Percentiles rank a stretch among this genome's conserved stretches.
These are phyloP conservation scores for Multifurca ochricompacta DNA, from an alignment of 768 basidiomycete genomes.

Conservation along the genomic window DNA sequence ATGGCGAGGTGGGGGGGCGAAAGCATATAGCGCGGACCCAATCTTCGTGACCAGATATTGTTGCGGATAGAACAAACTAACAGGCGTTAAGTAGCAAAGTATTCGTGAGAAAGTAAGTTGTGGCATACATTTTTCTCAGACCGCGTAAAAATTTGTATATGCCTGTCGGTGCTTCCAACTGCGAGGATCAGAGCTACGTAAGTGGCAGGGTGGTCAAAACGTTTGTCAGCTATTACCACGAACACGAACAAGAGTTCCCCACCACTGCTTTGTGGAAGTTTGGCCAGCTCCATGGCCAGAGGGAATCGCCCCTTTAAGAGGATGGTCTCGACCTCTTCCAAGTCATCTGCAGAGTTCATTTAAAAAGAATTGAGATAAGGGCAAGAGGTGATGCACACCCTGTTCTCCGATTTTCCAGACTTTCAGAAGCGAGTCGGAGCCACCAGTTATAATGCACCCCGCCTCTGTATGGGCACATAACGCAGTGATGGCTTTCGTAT, in stretches of 20 bases:
- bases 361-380: background rate
- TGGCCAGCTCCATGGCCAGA: constrained; percentile 53
- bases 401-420: constrained; percentile 50
- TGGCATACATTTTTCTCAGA: constrained; percentile 46
- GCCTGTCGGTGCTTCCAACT: constrained; percentile 72
- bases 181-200: constrained; percentile 60
- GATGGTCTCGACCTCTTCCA: constrained; percentile 47
- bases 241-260: constrained; percentile 9
- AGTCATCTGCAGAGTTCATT: constrained; percentile 3
- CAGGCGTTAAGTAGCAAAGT: constrained; percentile 1
- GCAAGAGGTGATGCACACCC: constrained; percentile 25
- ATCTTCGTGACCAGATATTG: constrained; percentile 84
- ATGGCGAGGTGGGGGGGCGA: constrained; percentile 28
- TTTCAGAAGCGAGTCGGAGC: constrained; percentile 75
- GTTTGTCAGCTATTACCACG: background rate
- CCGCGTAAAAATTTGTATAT: constrained; percentile 70
- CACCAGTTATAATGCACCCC: constrained; percentile 58
- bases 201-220: background rate
- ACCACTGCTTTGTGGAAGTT: constrained; percentile 68
- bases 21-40: constrained; percentile 87
- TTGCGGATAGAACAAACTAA: constrained; percentile 54
- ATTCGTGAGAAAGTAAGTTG: constrained; percentile 2
- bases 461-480: constrained; percentile 39
- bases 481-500: constrained; percentile 62
- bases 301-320: constrained; percentile 65